phyloP scores from a whole-genome alignment of 768 basidiomycete species.

The Strobilomyces dryophilus region DNA sequence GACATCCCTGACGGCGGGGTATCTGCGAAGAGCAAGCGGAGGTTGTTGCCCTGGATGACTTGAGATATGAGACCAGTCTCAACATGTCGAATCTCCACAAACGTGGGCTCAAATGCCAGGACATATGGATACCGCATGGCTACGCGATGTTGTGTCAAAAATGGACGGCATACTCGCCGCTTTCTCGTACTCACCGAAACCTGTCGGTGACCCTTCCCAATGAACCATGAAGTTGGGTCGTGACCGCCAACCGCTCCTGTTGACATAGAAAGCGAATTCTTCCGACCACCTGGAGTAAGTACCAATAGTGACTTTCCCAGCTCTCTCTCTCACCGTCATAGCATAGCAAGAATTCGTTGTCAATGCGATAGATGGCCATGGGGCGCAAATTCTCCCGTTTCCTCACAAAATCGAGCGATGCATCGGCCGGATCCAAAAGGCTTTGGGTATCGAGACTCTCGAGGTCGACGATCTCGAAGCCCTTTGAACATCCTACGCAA shows the following conservation, averaged over 20 bases:
- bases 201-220: constrained; percentile 94
- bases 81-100: constrained; percentile 95
- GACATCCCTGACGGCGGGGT: constrained; percentile 84
- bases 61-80: constrained; percentile 89
- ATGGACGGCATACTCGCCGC: background rate
- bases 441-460: constrained; percentile 97
- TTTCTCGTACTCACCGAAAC: constrained; percentile 71
- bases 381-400: constrained; percentile 86
- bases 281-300: constrained; percentile 3
- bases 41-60: constrained; percentile 90
- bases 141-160: constrained; percentile 30
- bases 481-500: constrained; percentile 95
- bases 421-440: constrained; percentile 88
- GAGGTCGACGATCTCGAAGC: constrained; percentile 98
- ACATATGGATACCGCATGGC: constrained; percentile 97
- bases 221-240: constrained; percentile 90
- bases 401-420: constrained; percentile 88
- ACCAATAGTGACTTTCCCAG: background rate
- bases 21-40: constrained; percentile 90
- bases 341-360: constrained; percentile 94
- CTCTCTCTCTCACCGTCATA: constrained; percentile 76
- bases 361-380: constrained; percentile 95
- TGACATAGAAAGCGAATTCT: constrained; percentile 99
- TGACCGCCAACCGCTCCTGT: constrained; percentile 91
- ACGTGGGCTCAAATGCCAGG: constrained; percentile 92